Evolutionary conservation across 495 filamentous ascomycete species (phyloP).

Genomic region (Glonium stellatum): DNA sequence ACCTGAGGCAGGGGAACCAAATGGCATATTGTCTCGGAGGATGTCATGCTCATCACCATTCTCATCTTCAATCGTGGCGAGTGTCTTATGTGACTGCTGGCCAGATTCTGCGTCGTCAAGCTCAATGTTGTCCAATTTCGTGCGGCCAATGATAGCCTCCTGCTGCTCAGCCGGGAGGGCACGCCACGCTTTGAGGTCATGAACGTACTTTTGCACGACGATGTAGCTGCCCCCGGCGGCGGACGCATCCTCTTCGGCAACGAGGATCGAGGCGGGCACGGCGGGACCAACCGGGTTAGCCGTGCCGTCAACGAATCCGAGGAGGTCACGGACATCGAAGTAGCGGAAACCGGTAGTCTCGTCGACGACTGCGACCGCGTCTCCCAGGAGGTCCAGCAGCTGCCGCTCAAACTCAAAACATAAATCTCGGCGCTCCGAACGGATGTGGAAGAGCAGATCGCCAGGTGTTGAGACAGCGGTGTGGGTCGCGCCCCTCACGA

Average conservation of each 20-base stretch:
- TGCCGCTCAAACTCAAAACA: slow-evolving; percentile 54
- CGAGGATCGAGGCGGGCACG: slow-evolving; percentile 40
- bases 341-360: slow-evolving; percentile 53
- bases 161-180: slow-evolving; percentile 45
- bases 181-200: slow-evolving; percentile 45
- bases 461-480: slow-evolving; percentile 44
- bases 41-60: slow-evolving; percentile 47
- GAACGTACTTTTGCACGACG: slow-evolving; percentile 54
- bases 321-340: slow-evolving; percentile 52
- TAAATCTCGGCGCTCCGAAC: slow-evolving; percentile 49
- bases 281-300: slow-evolving; percentile 50
- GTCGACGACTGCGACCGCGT: slow-evolving; percentile 43
- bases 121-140: slow-evolving; percentile 51
- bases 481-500: slow-evolving; percentile 38
- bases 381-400: slow-evolving; percentile 44
- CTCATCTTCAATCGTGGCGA: slow-evolving; percentile 49
- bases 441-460: slow-evolving; percentile 53
- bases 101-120: slow-evolving; percentile 45
- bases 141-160: slow-evolving; percentile 51
- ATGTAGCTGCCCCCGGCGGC: slow-evolving; percentile 48
- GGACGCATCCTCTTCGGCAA: slow-evolving; percentile 40
- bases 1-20: slow-evolving; percentile 46
- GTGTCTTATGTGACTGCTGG: slow-evolving; percentile 47
- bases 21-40: slow-evolving; percentile 55
- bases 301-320: slow-evolving; percentile 55